Conservation (phyloP, 2,329 filamentous ascomycete genomes). For the Trichophyton benhamiae region DNA sequence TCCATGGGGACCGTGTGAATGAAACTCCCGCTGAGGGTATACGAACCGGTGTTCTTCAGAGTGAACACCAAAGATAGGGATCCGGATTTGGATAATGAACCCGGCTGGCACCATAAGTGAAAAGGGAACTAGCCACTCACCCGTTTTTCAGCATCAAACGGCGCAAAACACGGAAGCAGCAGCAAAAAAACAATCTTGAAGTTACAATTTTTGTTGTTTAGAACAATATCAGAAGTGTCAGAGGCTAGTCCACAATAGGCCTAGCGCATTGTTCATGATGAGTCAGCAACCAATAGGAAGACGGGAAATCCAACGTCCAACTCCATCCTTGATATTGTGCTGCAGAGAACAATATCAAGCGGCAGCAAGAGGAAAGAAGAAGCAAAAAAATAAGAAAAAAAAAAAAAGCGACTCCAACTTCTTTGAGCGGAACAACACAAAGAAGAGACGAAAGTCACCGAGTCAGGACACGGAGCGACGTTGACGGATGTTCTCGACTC, state of each 20-base stretch:
- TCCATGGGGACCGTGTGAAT: background rate
- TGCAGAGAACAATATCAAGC: conserved; percentile 13
- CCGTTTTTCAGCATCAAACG: background rate
- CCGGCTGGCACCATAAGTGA: background rate
- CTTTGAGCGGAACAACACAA: background rate
- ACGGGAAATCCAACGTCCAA: background rate
- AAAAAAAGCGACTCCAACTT: background rate
- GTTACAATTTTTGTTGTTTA: background rate
- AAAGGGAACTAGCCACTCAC: background rate
- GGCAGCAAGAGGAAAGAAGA: background rate
- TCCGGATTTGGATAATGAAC: background rate
- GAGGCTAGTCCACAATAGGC: conserved; percentile 3
- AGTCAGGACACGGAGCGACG: background rate
- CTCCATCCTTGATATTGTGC: conserved; percentile 16
- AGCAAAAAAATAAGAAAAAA: no score
- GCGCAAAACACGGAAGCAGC: background rate
- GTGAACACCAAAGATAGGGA: background rate
- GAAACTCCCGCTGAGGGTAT: background rate
- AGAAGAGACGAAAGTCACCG: background rate
- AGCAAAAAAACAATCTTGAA: background rate
- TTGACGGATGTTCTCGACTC: background rate
- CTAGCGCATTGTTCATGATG: background rate
- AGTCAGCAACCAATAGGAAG: conserved; percentile 5
- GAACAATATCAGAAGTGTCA: background rate
- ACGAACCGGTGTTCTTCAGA: background rate